A percentile compares a stretch with the other conserved stretches of the same genome.
Evolutionary conservation across 2,329 filamentous ascomycete species (phyloP).

Genomic region (Neonectria faginata): DNA sequence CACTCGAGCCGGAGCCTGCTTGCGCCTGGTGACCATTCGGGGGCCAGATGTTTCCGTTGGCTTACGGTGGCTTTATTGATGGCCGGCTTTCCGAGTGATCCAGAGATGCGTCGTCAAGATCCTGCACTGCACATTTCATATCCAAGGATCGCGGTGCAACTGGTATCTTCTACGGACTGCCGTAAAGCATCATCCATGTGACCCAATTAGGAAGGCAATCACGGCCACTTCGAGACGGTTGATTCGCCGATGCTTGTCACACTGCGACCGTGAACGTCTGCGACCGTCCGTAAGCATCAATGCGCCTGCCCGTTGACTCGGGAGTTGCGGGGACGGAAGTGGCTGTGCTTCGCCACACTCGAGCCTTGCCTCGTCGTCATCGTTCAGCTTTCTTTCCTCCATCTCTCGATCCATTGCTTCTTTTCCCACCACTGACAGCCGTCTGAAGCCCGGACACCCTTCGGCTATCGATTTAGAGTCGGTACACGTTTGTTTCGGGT

Average conservation of each 20-base stretch:
- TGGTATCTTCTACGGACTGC: background rate
- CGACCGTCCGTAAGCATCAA: background rate
- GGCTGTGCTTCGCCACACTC: slow-evolving; percentile 45
- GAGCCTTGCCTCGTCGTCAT: slow-evolving; percentile 37
- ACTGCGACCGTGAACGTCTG: background rate
- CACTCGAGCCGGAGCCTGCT: background rate
- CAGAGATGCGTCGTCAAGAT: background rate
- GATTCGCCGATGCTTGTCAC: background rate
- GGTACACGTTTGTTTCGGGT: slow-evolving; percentile 7
- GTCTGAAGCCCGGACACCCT: background rate
- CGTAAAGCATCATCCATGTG: background rate
- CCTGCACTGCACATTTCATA: background rate
- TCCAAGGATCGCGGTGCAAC: background rate
- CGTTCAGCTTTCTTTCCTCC: slow-evolving; percentile 20
- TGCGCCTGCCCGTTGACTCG: slow-evolving; percentile 4
- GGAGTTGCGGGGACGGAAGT: slow-evolving; percentile 29
- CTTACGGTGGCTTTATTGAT: background rate
- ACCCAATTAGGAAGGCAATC: background rate
- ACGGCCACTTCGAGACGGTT: background rate
- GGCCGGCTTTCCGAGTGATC: slow-evolving; percentile 5
- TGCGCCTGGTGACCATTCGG: slow-evolving; percentile 13
- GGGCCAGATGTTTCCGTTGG: background rate
- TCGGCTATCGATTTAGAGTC: background rate
- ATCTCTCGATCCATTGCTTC: slow-evolving; percentile 2
- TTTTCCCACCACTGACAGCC: slow-evolving; percentile 7